These are phyloP conservation scores for Polytrichum formosum DNA, from an alignment of 225 moss, liverwort and hornwort species.

Conservation along the genomic window DNA sequence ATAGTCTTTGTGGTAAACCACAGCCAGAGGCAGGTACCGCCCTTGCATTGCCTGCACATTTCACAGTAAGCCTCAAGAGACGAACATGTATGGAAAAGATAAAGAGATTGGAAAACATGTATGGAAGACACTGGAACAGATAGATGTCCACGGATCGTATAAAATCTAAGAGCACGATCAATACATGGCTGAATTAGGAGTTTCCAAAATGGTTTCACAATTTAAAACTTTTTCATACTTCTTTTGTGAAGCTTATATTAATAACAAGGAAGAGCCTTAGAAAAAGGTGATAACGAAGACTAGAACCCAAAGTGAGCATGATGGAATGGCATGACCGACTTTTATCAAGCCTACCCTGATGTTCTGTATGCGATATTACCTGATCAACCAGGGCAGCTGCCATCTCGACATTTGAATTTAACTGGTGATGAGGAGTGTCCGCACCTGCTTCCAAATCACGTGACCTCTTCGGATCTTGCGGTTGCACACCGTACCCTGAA, in stretches of 20 bases:
- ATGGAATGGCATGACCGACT: not conserved
- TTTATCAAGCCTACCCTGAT: not conserved
- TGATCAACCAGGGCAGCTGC: conserved; percentile 58
- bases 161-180: too few species aligned
- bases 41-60: conserved; percentile 64
- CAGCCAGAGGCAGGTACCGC: conserved; percentile 57
- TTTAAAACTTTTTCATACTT: too few species aligned
- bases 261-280: too few species aligned
- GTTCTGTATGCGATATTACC: conserved; percentile 17
- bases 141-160: too few species aligned
- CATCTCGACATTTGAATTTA: conserved; percentile 58
- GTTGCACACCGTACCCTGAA: conserved; percentile 13
- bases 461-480: conserved; percentile 14
- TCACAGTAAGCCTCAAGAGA: not conserved
- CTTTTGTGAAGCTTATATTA: too few species aligned
- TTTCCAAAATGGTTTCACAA: too few species aligned
- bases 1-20: conserved; percentile 62
- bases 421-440: conserved; percentile 32
- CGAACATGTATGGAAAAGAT: too few species aligned
- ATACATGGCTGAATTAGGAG: too few species aligned
- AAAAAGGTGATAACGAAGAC: too few species aligned
- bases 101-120: too few species aligned
- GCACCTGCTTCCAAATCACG: conserved; percentile 45
- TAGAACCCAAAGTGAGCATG: too few species aligned
- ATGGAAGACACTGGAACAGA: too few species aligned